Evolutionary conservation across 345 rosid species (phyloP).

Genomic region (Rhodomyrtus tomentosa): DNA sequence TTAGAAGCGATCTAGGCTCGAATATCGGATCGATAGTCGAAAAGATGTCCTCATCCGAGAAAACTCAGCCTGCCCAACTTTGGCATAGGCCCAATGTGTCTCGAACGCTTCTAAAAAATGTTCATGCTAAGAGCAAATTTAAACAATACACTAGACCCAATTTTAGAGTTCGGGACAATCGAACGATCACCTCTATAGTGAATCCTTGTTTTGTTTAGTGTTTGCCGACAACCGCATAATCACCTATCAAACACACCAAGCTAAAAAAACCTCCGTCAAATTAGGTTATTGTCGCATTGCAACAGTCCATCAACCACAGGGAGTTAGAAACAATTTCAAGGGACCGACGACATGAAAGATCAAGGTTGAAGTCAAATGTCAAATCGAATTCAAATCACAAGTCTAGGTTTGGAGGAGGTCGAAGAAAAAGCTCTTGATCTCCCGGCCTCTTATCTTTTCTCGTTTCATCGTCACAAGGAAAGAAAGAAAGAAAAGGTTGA

Average conservation of each 20-base stretch:
- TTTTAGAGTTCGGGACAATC: fast-evolving
- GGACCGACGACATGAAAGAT: neutral
- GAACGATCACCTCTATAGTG: neutral
- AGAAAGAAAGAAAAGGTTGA: neutral
- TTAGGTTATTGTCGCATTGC: neutral
- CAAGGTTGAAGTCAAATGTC: neutral
- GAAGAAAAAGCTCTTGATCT: neutral
- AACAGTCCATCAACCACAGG: fast-evolving
- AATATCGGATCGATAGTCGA: fast-evolving
- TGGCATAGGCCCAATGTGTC: neutral
- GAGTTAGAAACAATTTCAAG: neutral
- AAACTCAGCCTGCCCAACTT: fast-evolving
- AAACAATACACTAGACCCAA: neutral
- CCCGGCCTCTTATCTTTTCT: neutral
- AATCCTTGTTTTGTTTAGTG: neutral
- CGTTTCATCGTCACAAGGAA: neutral
- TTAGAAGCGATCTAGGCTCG: neutral
- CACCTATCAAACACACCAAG: fast-evolving
- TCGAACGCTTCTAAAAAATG: neutral
- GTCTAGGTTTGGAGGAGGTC: neutral
- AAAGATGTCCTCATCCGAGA: fast-evolving
- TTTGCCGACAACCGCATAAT: neutral
- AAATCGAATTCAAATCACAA: neutral
- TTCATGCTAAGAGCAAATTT: neutral
- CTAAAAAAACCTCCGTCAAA: neutral